These are phyloP conservation scores for Pythium phragmiticola DNA, from an alignment of 352 stramenopile genomes.

Conservation along the genomic window DNA sequence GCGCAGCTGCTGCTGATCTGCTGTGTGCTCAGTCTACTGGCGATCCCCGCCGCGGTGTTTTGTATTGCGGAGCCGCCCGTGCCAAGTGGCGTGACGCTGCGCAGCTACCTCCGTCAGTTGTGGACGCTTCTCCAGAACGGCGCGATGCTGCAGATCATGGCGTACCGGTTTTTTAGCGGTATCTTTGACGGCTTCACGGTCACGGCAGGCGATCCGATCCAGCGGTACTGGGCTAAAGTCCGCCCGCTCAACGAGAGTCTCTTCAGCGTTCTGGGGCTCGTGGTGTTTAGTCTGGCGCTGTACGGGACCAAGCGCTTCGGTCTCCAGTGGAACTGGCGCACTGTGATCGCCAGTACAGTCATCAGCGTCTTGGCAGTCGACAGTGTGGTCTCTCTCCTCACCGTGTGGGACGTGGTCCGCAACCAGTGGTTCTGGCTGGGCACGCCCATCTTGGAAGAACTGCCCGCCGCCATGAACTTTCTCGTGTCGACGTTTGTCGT, in stretches of 20 bases:
- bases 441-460: constrained; percentile 34
- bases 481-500: constrained; percentile 41
- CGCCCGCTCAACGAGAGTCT: constrained; percentile 40
- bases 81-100: constrained; percentile 6
- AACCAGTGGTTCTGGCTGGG: constrained; percentile 45
- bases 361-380: constrained; percentile 34
- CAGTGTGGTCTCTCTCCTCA: constrained; percentile 27
- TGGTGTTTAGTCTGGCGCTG: constrained; percentile 30
- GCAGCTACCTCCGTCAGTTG: constrained; percentile 24
- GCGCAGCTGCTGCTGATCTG: constrained; percentile 28
- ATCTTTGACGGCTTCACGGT: constrained; percentile 37
- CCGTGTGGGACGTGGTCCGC: constrained; percentile 41
- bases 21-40: constrained; percentile 22
- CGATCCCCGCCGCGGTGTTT: constrained; percentile 23
- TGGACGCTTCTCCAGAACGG: constrained; percentile 34
- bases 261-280: constrained; percentile 29
- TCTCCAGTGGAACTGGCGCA: constrained; percentile 43
- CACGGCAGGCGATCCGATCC: constrained; percentile 31
- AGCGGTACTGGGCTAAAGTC: constrained; percentile 37
- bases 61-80: constrained; percentile 24
- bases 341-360: constrained; percentile 27
- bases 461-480: constrained; percentile 36
- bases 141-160: constrained; percentile 43
- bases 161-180: constrained; percentile 43
- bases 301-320: constrained; percentile 32